These are phyloP conservation scores for Lactifluus piperatus DNA, from an alignment of 768 basidiomycete genomes.

Conservation along the genomic window DNA sequence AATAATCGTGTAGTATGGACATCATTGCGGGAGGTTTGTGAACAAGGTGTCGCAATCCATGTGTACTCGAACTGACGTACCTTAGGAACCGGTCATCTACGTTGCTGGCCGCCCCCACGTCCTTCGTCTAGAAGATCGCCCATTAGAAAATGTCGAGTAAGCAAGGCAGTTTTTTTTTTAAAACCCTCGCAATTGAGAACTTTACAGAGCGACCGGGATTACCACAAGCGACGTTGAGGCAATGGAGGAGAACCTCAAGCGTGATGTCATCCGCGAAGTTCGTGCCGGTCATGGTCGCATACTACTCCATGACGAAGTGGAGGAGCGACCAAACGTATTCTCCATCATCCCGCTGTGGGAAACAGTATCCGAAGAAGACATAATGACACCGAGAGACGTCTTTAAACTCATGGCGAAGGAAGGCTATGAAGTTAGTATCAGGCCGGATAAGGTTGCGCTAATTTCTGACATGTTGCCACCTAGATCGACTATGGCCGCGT, in stretches of 20 bases:
- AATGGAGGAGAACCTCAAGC: slow-evolving; percentile 85
- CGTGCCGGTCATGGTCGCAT: slow-evolving; percentile 63
- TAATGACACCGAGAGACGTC: slow-evolving; percentile 81
- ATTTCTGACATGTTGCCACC: not conserved
- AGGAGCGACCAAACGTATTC: slow-evolving; percentile 85
- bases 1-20: slow-evolving; percentile 81
- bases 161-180: slow-evolving; percentile 22
- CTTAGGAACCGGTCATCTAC: slow-evolving; percentile 87
- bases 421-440: slow-evolving; percentile 53
- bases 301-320: slow-evolving; percentile 91
- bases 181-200: not conserved
- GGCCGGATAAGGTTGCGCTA: not conserved
- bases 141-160: slow-evolving; percentile 92
- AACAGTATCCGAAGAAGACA: slow-evolving; percentile 67
- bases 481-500: slow-evolving; percentile 85
- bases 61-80: slow-evolving; percentile 7
- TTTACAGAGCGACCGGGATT: slow-evolving; percentile 78
- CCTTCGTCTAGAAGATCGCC: slow-evolving; percentile 75
- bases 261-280: slow-evolving; percentile 81
- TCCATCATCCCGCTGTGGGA: slow-evolving; percentile 95
- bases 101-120: slow-evolving; percentile 85
- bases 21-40: slow-evolving; percentile 73
- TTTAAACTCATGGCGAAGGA: slow-evolving; percentile 67
- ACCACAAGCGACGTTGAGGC: slow-evolving; percentile 83
- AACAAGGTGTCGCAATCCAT: slow-evolving; percentile 13